These are phyloP conservation scores for Penicillium capsulatum DNA, from an alignment of 2,329 filamentous ascomycete genomes.

Conservation along the genomic window DNA sequence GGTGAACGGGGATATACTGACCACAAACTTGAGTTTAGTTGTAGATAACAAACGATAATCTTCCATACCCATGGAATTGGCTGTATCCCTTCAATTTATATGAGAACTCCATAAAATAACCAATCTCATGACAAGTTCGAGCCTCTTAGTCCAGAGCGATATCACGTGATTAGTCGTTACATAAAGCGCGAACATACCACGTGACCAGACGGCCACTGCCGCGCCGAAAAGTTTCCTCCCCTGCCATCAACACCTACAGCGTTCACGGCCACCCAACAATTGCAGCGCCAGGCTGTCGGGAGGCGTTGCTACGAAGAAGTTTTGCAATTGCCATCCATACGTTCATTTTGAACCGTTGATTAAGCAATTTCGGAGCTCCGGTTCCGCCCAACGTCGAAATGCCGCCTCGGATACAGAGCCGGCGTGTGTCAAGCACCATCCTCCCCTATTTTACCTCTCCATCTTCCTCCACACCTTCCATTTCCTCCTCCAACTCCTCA, in stretches of 20 bases:
- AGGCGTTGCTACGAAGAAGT: slow-evolving; percentile 1
- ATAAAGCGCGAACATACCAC: slow-evolving; percentile 14
- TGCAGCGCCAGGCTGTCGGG: slow-evolving; percentile 11
- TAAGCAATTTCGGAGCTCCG: slow-evolving; percentile 1
- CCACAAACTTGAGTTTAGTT: no score
- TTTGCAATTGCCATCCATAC: neutral
- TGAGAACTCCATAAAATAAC: no score
- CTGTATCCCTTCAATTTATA: no score
- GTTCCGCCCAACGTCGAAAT: slow-evolving; percentile 24
- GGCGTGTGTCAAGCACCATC: slow-evolving; percentile 33
- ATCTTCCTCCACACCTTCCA: slow-evolving; percentile 16
- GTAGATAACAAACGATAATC: no score
- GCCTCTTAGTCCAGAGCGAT: no score
- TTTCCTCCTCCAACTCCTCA: slow-evolving; percentile 16
- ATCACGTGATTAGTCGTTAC: no score
- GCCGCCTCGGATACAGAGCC: slow-evolving; percentile 40
- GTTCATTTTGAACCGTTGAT: no score
- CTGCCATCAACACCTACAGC: slow-evolving; percentile 15
- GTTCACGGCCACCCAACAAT: slow-evolving; percentile 18
- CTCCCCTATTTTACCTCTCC: slow-evolving; percentile 32
- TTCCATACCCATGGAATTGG: no score
- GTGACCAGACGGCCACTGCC: slow-evolving; percentile 20
- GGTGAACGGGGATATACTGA: no score
- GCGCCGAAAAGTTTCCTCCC: slow-evolving; percentile 33
- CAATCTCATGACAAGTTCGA: no score